Percentiles rank a stretch among this genome's conserved stretches.
These are phyloP conservation scores for Cyberlindnera galapagoensis DNA, from an alignment of 805 yeast genomes.

Conservation along the genomic window DNA sequence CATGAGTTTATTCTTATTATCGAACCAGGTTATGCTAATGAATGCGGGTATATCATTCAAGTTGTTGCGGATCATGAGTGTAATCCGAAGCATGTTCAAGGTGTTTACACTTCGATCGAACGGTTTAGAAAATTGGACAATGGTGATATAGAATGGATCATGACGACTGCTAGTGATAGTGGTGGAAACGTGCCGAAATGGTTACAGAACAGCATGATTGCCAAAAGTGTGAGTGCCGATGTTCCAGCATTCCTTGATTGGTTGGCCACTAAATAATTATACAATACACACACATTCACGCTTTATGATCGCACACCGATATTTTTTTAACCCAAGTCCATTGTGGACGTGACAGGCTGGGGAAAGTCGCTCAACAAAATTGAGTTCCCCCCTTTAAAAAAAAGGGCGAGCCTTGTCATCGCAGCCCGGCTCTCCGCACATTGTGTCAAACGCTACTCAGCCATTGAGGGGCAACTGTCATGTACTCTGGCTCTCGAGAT, in stretches of 20 bases:
- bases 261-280: constrained; percentile 8
- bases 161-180: constrained; percentile 34
- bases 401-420: not conserved
- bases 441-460: constrained; percentile 1
- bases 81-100: constrained; percentile 24
- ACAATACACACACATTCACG: not conserved
- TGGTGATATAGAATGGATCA: constrained; percentile 27
- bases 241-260: constrained; percentile 31
- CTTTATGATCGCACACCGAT: not conserved
- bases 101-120: constrained; percentile 32
- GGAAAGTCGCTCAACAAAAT: too few relatives aligned
- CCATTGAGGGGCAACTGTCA: too few relatives aligned
- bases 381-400: too few relatives aligned
- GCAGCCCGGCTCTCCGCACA: not conserved
- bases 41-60: constrained; percentile 28
- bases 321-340: not conserved
- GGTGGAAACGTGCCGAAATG: constrained; percentile 36
- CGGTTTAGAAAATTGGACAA: constrained; percentile 18
- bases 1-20: constrained; percentile 28
- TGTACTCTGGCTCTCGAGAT: too few relatives aligned
- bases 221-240: constrained; percentile 32
- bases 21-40: constrained; percentile 21
- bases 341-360: too few relatives aligned
- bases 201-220: constrained; percentile 33
- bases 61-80: constrained; percentile 23